Evolutionary conservation across 139 green algal species (phyloP).

Genomic region (Micractinium conductrix): DNA sequence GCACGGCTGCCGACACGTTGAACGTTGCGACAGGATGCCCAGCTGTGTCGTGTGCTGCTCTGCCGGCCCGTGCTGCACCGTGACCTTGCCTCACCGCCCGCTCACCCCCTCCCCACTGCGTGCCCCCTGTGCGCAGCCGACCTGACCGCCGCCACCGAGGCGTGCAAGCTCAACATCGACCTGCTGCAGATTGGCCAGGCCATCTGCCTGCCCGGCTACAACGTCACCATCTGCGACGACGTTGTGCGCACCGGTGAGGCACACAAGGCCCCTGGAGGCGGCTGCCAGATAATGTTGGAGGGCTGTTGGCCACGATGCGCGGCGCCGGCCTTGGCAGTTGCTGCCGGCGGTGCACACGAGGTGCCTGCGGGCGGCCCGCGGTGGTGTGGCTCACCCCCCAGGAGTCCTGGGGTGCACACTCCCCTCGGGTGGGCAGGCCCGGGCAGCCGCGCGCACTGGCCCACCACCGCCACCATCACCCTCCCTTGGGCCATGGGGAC

Average conservation of each 20-base stretch:
- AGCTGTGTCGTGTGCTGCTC: not conserved
- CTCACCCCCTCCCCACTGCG: not conserved
- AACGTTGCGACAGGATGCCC: not conserved
- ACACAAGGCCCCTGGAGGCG: too few species aligned
- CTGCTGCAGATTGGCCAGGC: conserved; percentile 39
- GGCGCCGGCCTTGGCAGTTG: too few species aligned
- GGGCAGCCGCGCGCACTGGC: too few species aligned
- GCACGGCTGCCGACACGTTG: not conserved
- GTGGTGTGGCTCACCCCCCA: too few species aligned
- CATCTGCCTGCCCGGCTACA: conserved; percentile 40
- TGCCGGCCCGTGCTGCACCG: too few species aligned
- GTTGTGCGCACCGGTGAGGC: conserved; percentile 28
- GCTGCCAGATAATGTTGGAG: too few species aligned
- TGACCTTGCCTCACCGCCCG: not conserved
- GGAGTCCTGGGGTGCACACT: too few species aligned
- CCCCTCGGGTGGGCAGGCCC: too few species aligned
- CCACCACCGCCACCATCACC: too few species aligned
- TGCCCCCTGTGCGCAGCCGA: conserved; percentile 7
- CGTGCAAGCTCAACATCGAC: conserved; percentile 6
- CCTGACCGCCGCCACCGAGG: not conserved
- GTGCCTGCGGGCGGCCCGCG: not conserved
- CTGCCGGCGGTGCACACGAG: not conserved
- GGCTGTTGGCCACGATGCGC: too few species aligned
- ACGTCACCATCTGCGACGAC: not conserved
- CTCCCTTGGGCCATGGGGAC: too few species aligned